Evolutionary conservation across 768 basidiomycete species (phyloP).

Genomic region (Exidia glandulosa): DNA sequence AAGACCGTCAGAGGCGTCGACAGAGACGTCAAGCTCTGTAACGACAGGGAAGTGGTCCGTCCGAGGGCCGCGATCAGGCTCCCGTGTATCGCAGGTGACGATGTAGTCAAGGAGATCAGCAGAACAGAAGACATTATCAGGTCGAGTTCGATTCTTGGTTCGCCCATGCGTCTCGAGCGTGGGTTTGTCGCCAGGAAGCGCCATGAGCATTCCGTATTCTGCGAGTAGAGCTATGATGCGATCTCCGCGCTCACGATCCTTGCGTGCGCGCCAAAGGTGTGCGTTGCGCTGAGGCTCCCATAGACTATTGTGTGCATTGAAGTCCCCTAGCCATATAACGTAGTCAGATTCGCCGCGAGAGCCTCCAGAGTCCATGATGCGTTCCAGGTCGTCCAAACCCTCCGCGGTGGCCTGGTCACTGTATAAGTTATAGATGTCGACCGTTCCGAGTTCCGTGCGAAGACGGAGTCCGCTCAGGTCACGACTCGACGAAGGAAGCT

Average conservation of each 20-base stretch:
- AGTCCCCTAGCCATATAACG: constrained; percentile 27
- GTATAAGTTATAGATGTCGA: constrained; percentile 30
- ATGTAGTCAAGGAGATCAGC: constrained; percentile 9
- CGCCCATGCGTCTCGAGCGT: no score
- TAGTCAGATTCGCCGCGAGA: constrained; percentile 1
- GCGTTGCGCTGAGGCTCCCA: constrained; percentile 26
- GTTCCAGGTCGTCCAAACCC: background rate
- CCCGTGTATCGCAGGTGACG: constrained; percentile 17
- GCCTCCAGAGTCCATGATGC: background rate
- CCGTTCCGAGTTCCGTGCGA: no score
- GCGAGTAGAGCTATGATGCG: constrained; percentile 28
- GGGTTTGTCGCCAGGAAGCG: no score
- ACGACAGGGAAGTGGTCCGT: constrained; percentile 34
- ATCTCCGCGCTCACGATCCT: constrained; percentile 7
- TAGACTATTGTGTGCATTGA: constrained; percentile 31
- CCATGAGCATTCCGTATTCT: no score
- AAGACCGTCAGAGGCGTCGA: background rate
- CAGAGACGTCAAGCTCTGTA: constrained; percentile 14
- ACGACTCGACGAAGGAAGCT: no score
- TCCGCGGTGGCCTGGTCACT: constrained; percentile 13
- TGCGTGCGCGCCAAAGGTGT: constrained; percentile 7
- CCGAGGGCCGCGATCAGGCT: constrained; percentile 5
- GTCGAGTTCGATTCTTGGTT: constrained; percentile 24
- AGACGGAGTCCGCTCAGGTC: no score
- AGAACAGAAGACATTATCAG: constrained; percentile 34